Base-by-base conservation (phyloP, 805 yeast species). In the Wickerhamomyces ciferrii region DNA sequence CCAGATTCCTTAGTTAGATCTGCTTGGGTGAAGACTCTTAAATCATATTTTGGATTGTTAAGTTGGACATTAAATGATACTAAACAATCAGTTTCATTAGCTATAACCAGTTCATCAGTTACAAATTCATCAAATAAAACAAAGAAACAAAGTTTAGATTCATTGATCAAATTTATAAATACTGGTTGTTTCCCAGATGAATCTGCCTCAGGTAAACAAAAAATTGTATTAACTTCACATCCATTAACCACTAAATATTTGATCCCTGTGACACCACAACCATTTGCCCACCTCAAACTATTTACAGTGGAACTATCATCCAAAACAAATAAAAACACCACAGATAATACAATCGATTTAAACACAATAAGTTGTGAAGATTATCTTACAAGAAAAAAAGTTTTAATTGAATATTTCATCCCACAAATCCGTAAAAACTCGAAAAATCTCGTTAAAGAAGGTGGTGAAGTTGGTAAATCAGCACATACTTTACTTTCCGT, bases 1-100 rank as follows among this genome's bases (percentile, higher is more conserved):
- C 71, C 78, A 2, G 75, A 71, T 39, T 71, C 84, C 8, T 63
- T 87, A 13, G 78, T 81, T 7, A 73, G 83, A 44, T 70, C 80
- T 19, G 74, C 81, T 43, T 90, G 89, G 79, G 72, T 78, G 42
- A 86, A 87, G 60, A 71, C 91, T 7, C 63, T 94, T 46, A 74
- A 75, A 47, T 78, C 85, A 40, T 81, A 79, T 53, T 79, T 86
- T 64, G 78, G 84, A 20, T 70, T 91, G 18, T 62, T 92, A 55
- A 84, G 87, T 29, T 91, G 96, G 96, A 75, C 81, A 0, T 62
- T 77, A 42, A 67, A 60, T 15, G 67, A 59, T 48, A 47, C 56
- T 46, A 55, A 54, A 50, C 56, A 55, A 43, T 52, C 53, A 18
- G 63, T 55, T 18, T 61, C 60, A 45, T 60, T 54, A 51, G 69